Evolutionary conservation across 2,329 filamentous ascomycete genomes (phyloP).

Genomic region (Aureobasidium sp.): DNA sequence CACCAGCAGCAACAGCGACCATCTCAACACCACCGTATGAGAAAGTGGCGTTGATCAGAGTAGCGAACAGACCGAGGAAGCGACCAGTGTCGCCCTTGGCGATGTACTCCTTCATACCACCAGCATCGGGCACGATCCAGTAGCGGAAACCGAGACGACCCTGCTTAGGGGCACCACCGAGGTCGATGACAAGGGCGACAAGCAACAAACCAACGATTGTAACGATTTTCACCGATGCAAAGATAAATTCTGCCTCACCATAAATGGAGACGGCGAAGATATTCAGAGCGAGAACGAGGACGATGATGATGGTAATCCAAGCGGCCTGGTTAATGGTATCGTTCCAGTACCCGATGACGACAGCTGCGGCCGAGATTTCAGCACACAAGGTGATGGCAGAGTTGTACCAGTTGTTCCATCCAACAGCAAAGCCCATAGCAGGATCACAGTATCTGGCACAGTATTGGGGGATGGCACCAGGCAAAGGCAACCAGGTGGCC

Average conservation of each 20-base stretch:
- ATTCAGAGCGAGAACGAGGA: slow-evolving; percentile 54
- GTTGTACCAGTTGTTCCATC: slow-evolving; percentile 41
- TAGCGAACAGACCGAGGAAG: slow-evolving; percentile 54
- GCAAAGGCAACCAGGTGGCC: slow-evolving; percentile 32
- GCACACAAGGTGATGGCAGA: slow-evolving; percentile 41
- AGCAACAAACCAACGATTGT: slow-evolving; percentile 36
- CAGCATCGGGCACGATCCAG: slow-evolving; percentile 38
- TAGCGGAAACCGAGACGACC: slow-evolving; percentile 57
- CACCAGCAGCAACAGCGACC: slow-evolving; percentile 48
- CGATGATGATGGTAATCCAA: slow-evolving; percentile 50
- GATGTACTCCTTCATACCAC: slow-evolving; percentile 49
- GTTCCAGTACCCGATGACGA: slow-evolving; percentile 54
- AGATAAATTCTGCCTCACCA: slow-evolving; percentile 45
- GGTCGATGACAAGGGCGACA: slow-evolving; percentile 47
- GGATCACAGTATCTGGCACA: slow-evolving; percentile 17
- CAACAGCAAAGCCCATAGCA: slow-evolving; percentile 28
- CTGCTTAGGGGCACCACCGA: slow-evolving; percentile 52
- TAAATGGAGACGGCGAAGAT: slow-evolving; percentile 46
- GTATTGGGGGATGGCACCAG: slow-evolving; percentile 18
- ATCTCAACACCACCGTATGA: slow-evolving; percentile 46
- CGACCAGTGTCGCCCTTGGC: slow-evolving; percentile 47
- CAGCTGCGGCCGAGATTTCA: slow-evolving; percentile 57
- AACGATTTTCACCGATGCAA: slow-evolving; percentile 44
- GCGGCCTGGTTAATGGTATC: slow-evolving; percentile 24
- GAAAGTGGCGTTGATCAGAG: slow-evolving; percentile 42